Evolutionary conservation across 1,284 basidiomycete genomes (phyloP).

Genomic region (Trichosporon coremiiforme): DNA sequence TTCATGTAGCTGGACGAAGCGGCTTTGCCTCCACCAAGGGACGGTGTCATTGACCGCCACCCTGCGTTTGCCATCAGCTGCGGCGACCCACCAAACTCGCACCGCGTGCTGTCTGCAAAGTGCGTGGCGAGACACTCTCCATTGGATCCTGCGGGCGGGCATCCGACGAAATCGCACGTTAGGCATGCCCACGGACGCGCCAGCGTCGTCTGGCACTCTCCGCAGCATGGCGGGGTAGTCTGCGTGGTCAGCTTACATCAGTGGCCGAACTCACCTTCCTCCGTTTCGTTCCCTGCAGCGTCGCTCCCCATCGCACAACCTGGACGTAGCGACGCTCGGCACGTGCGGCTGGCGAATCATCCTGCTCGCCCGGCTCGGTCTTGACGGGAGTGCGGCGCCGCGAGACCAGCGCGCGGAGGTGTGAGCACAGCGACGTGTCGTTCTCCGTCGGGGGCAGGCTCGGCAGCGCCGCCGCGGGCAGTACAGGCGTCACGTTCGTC

Average conservation of each 20-base stretch:
- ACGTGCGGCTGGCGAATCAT: conserved; percentile 1
- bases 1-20: not conserved
- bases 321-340: conserved; percentile 38
- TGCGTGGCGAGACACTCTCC: conserved; percentile 41
- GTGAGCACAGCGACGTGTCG: conserved; percentile 46
- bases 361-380: conserved; percentile 27
- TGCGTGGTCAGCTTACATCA: conserved; percentile 31
- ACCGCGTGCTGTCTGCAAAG: conserved; percentile 50
- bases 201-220: conserved; percentile 64
- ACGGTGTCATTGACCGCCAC: conserved; percentile 5
- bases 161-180: conserved; percentile 73
- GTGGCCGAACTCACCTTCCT: conserved; percentile 39
- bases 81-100: conserved; percentile 67
- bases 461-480: conserved; percentile 3
- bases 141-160: conserved; percentile 65
- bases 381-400: conserved; percentile 29
- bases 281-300: conserved; percentile 43
- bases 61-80: not conserved
- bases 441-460: conserved; percentile 26
- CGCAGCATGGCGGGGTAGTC: conserved; percentile 64
- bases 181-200: conserved; percentile 76
- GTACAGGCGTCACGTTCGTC: conserved; percentile 14
- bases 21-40: conserved; percentile 10
- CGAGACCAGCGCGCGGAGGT: conserved; percentile 38
- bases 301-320: conserved; percentile 46